phyloP scores from a whole-genome alignment of 306 rosid genomes.

The Cyclanthera cordifolia region DNA sequence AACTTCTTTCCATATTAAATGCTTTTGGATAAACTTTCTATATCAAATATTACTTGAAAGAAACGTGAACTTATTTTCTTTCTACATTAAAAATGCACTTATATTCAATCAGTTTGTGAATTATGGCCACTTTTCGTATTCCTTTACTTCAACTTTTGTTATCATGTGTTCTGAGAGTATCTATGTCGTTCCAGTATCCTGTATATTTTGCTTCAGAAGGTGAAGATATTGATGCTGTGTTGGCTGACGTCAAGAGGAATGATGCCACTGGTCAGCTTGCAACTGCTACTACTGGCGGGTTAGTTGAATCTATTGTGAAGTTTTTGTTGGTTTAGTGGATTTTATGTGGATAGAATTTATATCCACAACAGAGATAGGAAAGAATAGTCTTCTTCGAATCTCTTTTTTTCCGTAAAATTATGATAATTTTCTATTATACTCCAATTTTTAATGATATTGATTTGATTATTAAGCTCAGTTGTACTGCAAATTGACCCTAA shows the following conservation, averaged over 20 bases:
- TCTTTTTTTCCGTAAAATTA: no score
- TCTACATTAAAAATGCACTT: not conserved
- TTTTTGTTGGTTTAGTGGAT: not conserved
- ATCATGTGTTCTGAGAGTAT: slow-evolving; percentile 2
- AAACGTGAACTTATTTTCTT: not conserved
- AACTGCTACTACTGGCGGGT: slow-evolving; percentile 99
- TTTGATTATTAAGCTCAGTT: no score
- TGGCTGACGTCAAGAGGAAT: slow-evolving; percentile 74
- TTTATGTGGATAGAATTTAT: not conserved
- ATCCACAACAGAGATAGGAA: no score
- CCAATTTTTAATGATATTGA: no score
- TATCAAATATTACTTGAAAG: not conserved
- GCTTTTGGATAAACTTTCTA: not conserved
- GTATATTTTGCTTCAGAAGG: slow-evolving; percentile 94
- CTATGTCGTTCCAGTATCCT: slow-evolving; percentile 64
- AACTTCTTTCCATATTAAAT: not conserved
- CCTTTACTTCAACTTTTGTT: not conserved
- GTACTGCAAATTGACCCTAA: no score
- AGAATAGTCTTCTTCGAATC: no score
- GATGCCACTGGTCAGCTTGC: slow-evolving; percentile 98
- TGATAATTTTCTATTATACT: no score
- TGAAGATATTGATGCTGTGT: slow-evolving; percentile 47
- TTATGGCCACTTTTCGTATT: not conserved
- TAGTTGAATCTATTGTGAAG: slow-evolving; percentile 22
- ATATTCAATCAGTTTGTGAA: not conserved